Conservation (phyloP, 2,329 filamentous ascomycete species). For the Furcasterigmium furcatum region DNA sequence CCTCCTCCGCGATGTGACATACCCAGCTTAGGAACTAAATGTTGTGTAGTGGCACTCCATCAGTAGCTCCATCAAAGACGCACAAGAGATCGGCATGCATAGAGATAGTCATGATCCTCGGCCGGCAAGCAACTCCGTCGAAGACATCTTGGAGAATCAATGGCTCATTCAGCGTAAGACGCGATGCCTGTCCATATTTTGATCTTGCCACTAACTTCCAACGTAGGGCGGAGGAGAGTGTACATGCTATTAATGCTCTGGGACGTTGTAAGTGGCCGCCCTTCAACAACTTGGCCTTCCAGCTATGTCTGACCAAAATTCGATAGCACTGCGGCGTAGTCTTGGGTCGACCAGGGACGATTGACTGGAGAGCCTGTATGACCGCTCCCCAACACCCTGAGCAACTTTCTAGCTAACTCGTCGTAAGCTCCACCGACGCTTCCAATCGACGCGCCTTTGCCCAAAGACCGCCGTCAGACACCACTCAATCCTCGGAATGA, state of each 20-base stretch:
- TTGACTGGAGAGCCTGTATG: conserved; percentile 40
- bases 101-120: conserved; percentile 49
- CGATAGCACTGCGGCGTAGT: conserved; percentile 43
- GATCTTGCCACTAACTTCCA: not conserved
- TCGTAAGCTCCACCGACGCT: conserved; percentile 36
- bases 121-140: conserved; percentile 39
- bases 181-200: not conserved
- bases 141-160: conserved; percentile 50
- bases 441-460: conserved; percentile 50
- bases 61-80: conserved; percentile 55
- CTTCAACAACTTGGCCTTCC: not conserved
- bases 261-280: conserved; percentile 13
- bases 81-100: conserved; percentile 60
- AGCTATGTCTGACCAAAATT: not conserved
- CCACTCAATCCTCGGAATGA: conserved; percentile 44
- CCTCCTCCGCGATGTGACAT: not conserved
- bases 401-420: not conserved
- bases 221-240: conserved; percentile 38
- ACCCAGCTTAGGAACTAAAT: not conserved
- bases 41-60: conserved; percentile 50
- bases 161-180: conserved; percentile 54
- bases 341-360: conserved; percentile 52
- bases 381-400: not conserved
- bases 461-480: conserved; percentile 41
- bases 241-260: conserved; percentile 51